Percentiles rank a stretch among this genome's conserved stretches.
These are phyloP conservation scores for Cinnamomum chago DNA, from an alignment of 164 flowering plant genomes.

Conservation along the genomic window DNA sequence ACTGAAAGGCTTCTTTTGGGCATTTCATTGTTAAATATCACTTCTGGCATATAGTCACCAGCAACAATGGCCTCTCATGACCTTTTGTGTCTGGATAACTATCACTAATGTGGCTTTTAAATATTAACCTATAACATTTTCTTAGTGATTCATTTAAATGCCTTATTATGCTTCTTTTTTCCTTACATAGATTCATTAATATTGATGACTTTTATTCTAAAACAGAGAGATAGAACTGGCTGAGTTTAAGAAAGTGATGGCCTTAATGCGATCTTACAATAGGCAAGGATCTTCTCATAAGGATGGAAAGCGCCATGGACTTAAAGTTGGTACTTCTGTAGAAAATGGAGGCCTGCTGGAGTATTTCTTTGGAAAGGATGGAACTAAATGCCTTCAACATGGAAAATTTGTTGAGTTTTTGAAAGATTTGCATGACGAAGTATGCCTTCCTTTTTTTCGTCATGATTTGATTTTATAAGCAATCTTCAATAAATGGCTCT, in stretches of 20 bases:
- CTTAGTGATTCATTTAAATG: not conserved
- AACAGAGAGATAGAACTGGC: slow-evolving; percentile 69
- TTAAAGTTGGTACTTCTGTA: slow-evolving; percentile 53
- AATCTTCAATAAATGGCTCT: not conserved
- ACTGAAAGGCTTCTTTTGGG: too few species aligned
- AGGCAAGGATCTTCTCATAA: slow-evolving; percentile 79
- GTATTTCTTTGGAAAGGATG: slow-evolving; percentile 88
- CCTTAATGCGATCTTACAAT: slow-evolving; percentile 69
- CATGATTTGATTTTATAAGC: not conserved
- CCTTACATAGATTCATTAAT: not conserved
- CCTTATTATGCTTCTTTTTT: too few species aligned
- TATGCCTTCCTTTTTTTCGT: slow-evolving; percentile 22
- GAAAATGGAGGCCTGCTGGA: slow-evolving; percentile 90
- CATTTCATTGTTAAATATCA: too few species aligned
- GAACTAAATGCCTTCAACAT: slow-evolving; percentile 50
- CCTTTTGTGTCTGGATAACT: too few species aligned
- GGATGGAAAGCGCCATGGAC: slow-evolving; percentile 64
- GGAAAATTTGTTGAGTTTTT: slow-evolving; percentile 70
- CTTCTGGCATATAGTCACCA: too few species aligned
- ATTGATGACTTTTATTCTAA: not conserved
- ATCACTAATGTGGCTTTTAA: too few species aligned
- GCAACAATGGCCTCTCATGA: too few species aligned
- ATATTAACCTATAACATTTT: not conserved
- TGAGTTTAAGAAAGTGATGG: slow-evolving; percentile 94
- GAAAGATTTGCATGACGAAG: slow-evolving; percentile 72